phyloP scores from a whole-genome alignment of 352 stramenopile genomes.

The Globisporangium apiculatum region DNA sequence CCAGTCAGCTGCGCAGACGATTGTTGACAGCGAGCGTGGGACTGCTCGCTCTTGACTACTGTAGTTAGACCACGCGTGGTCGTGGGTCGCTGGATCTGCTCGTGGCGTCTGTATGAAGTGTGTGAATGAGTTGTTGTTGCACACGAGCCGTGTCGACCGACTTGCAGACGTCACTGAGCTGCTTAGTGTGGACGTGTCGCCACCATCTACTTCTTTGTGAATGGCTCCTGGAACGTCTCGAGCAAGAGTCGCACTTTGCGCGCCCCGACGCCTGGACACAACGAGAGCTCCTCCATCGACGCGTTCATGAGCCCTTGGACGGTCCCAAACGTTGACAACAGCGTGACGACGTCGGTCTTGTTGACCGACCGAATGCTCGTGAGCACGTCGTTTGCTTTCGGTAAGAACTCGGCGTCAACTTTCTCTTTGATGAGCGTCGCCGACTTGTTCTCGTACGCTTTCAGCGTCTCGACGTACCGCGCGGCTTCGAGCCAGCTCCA shows the following conservation, averaged over 20 bases:
- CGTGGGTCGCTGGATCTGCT: no score
- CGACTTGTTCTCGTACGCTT: slow-evolving; percentile 94
- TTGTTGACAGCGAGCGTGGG: no score
- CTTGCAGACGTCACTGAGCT: no score
- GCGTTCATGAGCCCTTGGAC: slow-evolving; percentile 85
- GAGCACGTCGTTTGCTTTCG: slow-evolving; percentile 89
- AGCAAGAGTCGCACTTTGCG: slow-evolving; percentile 93
- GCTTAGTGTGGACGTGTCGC: no score
- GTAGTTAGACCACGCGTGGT: no score
- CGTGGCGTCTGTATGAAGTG: no score
- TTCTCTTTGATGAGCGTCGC: slow-evolving; percentile 92
- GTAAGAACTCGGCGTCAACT: slow-evolving; percentile 86
- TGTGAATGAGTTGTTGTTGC: no score
- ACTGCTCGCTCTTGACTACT: no score
- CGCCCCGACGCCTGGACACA: slow-evolving; percentile 91
- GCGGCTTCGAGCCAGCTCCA: slow-evolving; percentile 93
- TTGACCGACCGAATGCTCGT: slow-evolving; percentile 90
- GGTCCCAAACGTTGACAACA: slow-evolving; percentile 90
- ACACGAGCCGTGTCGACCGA: neutral
- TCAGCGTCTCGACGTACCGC: slow-evolving; percentile 96
- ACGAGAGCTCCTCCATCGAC: slow-evolving; percentile 89
- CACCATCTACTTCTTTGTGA: slow-evolving; percentile 57
- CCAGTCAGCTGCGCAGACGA: no score
- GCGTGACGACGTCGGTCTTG: slow-evolving; percentile 93
- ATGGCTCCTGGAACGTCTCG: slow-evolving; percentile 92